Conservation (phyloP, 768 basidiomycete genomes). For the Imleria badia region DNA sequence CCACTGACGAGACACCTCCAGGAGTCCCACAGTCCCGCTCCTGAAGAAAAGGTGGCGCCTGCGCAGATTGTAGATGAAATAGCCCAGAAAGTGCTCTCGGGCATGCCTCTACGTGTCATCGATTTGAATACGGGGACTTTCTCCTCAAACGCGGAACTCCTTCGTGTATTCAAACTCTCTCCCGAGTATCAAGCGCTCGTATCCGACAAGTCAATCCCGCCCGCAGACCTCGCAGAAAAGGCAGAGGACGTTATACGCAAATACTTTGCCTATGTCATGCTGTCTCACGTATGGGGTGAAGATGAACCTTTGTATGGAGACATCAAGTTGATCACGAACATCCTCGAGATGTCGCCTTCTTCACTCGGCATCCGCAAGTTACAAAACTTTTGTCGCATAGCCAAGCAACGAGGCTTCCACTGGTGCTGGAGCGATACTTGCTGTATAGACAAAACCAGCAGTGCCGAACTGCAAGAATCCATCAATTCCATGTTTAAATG, state of each 20-base stretch:
- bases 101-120: slow-evolving; percentile 26
- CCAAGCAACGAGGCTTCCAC: slow-evolving; percentile 15
- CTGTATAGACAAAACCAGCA: slow-evolving; percentile 32
- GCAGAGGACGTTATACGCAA: slow-evolving; percentile 14
- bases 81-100: slow-evolving; percentile 15
- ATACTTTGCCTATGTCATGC: slow-evolving; percentile 29
- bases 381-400: slow-evolving; percentile 22
- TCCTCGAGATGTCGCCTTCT: slow-evolving; percentile 20
- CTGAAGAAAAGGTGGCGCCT: slow-evolving; percentile 8
- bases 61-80: slow-evolving; percentile 17
- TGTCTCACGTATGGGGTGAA: slow-evolving; percentile 30
- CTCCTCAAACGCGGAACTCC: slow-evolving; percentile 17
- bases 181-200: slow-evolving; percentile 13
- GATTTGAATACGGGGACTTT: slow-evolving; percentile 21
- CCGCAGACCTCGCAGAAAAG: slow-evolving; percentile 10
- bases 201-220: slow-evolving; percentile 2
- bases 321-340: slow-evolving; percentile 5
- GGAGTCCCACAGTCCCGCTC: background rate
- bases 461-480: slow-evolving; percentile 31
- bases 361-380: slow-evolving; percentile 21
- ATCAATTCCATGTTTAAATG: slow-evolving; percentile 35
- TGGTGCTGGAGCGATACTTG: slow-evolving; percentile 34
- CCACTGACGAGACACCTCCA: background rate
- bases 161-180: slow-evolving; percentile 16
- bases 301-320: slow-evolving; percentile 26